phyloP scores from a whole-genome alignment of 352 stramenopile genomes.

The Globisporangium solare region DNA sequence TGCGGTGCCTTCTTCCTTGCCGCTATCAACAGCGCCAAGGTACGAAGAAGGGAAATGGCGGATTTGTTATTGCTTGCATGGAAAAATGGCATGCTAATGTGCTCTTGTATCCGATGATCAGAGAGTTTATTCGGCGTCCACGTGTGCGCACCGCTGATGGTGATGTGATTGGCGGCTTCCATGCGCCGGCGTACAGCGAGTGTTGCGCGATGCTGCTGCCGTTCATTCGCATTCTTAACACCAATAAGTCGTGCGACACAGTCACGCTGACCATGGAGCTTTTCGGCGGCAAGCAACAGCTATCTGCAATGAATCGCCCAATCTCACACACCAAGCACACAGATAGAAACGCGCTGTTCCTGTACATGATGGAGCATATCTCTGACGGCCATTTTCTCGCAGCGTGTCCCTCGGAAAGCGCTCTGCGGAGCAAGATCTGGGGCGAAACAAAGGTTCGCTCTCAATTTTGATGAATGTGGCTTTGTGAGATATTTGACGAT shows the following conservation, averaged over 20 bases:
- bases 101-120: constrained; percentile 6
- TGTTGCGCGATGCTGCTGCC: constrained; percentile 28
- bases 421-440: constrained; percentile 34
- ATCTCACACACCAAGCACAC: not conserved
- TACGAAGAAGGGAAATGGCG: not conserved
- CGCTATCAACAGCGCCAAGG: not conserved
- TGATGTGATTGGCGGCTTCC: constrained; percentile 47
- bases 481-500: not conserved
- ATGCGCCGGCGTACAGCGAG: constrained; percentile 39
- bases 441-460: constrained; percentile 37
- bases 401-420: constrained; percentile 26
- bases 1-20: not conserved
- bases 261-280: constrained; percentile 42
- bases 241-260: constrained; percentile 66
- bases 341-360: constrained; percentile 15
- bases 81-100: not conserved
- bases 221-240: constrained; percentile 53
- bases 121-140: constrained; percentile 55
- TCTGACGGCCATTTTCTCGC: constrained; percentile 50
- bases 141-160: constrained; percentile 41
- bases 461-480: not conserved
- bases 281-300: constrained; percentile 18
- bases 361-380: constrained; percentile 47
- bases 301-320: not conserved
- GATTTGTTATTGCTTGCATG: not conserved